Conservation (phyloP, 495 filamentous ascomycete species). For the Penicillium mononematosum region DNA sequence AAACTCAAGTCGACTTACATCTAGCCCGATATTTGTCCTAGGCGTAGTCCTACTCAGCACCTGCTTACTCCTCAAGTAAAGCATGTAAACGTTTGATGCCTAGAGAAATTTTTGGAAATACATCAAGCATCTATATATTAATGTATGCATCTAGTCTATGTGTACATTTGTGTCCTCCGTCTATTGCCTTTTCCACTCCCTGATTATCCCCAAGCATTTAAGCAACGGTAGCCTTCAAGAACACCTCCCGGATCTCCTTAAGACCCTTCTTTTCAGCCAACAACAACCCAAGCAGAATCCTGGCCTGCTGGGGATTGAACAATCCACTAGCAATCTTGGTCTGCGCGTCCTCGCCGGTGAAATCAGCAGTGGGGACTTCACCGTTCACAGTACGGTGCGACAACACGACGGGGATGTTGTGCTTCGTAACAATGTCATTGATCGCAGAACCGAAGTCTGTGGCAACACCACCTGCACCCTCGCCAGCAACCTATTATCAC, state of each 20-base stretch:
- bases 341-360: conserved; percentile 20
- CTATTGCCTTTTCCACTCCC: neutral
- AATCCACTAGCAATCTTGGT: conserved; percentile 33
- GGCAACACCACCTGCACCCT: conserved; percentile 30
- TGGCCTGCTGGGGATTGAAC: conserved; percentile 32
- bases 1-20: neutral
- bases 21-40: neutral
- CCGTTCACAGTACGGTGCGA: conserved; percentile 33
- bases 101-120: neutral
- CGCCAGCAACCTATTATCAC: conserved; percentile 25
- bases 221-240: conserved; percentile 21
- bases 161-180: neutral
- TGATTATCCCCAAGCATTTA: neutral
- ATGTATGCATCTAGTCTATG: neutral
- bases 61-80: neutral
- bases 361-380: conserved; percentile 34
- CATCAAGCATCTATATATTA: neutral
- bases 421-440: conserved; percentile 16
- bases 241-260: conserved; percentile 24
- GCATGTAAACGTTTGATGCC: too few relatives aligned
- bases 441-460: conserved; percentile 22
- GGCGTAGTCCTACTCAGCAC: neutral
- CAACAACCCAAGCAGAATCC: conserved; percentile 31
- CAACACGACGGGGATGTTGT: conserved; percentile 26
- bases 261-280: conserved; percentile 27